Percentiles rank a stretch among this genome's conserved stretches.
These are phyloP conservation scores for Albifimbria verrucaria DNA, from an alignment of 2,329 filamentous ascomycete species.

Conservation along the genomic window DNA sequence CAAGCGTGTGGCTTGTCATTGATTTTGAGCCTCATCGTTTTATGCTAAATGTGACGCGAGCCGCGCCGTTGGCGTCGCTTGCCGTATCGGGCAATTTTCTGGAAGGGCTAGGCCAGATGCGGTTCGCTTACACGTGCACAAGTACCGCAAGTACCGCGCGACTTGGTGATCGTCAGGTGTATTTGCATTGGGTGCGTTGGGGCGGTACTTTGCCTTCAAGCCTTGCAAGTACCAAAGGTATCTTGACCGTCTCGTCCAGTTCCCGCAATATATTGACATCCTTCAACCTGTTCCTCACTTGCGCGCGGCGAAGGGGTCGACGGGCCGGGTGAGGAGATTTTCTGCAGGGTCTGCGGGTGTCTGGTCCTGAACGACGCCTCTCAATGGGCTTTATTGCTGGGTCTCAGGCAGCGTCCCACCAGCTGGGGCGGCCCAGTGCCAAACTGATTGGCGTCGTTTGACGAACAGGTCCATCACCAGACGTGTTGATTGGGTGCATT, in stretches of 20 bases:
- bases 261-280: too few species aligned
- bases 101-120: background rate
- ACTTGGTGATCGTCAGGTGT: background rate
- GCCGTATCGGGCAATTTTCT: background rate
- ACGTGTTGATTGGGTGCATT: background rate
- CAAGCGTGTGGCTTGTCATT: background rate
- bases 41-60: background rate
- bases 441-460: background rate
- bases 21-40: background rate
- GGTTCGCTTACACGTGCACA: background rate
- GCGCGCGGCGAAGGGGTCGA: too few species aligned
- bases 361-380: background rate
- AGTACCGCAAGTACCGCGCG: background rate
- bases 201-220: background rate
- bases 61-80: background rate
- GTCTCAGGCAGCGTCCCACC: background rate
- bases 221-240: background rate
- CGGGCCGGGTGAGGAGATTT: too few species aligned
- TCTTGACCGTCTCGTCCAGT: too few species aligned
- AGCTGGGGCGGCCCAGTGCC: background rate
- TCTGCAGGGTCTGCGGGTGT: too few species aligned
- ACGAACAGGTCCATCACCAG: background rate
- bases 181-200: too few species aligned
- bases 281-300: too few species aligned
- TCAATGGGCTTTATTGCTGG: background rate